Evolutionary conservation across 2,329 filamentous ascomycete genomes (phyloP), one percentile per base, ranked within the genome.

Genomic region (Ceratocystis variospora): DNA sequence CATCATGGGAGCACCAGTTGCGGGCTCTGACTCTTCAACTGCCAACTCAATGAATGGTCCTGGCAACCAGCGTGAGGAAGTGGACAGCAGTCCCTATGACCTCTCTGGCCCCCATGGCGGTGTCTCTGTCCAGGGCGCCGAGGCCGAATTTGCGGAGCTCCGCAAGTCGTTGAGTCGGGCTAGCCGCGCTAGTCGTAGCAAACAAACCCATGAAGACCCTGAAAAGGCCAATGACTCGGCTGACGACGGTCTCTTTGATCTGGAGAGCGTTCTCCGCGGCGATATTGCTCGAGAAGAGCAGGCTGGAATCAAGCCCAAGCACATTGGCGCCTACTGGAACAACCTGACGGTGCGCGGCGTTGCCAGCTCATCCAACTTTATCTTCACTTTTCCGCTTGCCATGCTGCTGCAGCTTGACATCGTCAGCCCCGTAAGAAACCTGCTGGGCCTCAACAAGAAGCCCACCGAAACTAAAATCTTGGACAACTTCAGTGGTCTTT

Each of bases 301-400:
- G 69, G 88, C 88, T 5, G 90, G 90, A 0, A 95, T 95, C 75
- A 86, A 85, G 68, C 80, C 85, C 4, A 95, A 95, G 78, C 85
- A 87, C 71, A 87, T 91, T 68, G 88, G 89, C 37, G 88, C 90
- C 0, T 82, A 88, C 69, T 95, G 89, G 89, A 84, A 94, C 65
- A 80, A 81, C 19, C 76, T 95, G 62, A 89, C 87, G 0, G 89
- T 94, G 48, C 85, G 83, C 73, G 90, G 90, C 15, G 82, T 87
- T 69, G 87, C 88, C 28, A 88, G 89, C 41, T 80, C 83, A 64
- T 85, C 87, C 70, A 92, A 90, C 73, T 88, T 84, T 69, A 83
- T 86, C 45, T 73, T 80, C 73, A 93, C 89, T 0, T 93, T 94
- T 71, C 89, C 89, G 0, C 84, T 91, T 73, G 88, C 88, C 0